Evolutionary conservation across 805 yeast genomes (phyloP).

Genomic region (Candida patagonica): DNA sequence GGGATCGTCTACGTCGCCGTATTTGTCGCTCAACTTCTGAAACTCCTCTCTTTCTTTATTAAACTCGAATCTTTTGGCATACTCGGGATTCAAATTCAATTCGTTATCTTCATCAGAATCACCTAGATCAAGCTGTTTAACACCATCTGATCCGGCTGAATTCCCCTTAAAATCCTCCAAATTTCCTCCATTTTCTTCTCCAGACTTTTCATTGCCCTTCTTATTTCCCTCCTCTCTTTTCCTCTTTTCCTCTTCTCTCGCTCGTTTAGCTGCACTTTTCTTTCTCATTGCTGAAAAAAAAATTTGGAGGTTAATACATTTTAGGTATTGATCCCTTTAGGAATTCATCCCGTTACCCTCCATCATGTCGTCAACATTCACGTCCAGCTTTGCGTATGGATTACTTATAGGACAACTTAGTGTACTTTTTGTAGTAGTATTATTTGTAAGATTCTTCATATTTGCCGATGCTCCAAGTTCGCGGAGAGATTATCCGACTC

Average conservation of each 20-base stretch:
- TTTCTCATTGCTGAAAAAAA: no score
- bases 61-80: slow-evolving; percentile 22
- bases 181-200: not conserved
- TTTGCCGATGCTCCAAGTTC: slow-evolving; percentile 30
- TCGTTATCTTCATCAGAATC: slow-evolving; percentile 17
- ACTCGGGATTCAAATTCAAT: slow-evolving; percentile 18
- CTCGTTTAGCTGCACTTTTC: no score
- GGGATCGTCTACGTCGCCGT: slow-evolving; percentile 24
- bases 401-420: slow-evolving; percentile 33
- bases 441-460: slow-evolving; percentile 33
- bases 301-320: no score
- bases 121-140: not conserved
- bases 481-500: slow-evolving; percentile 20
- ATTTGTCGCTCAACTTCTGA: slow-evolving; percentile 20
- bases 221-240: not conserved
- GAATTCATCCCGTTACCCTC: no score
- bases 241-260: not conserved
- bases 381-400: slow-evolving; percentile 27
- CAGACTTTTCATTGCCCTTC: not conserved
- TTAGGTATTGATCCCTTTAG: no score
- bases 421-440: slow-evolving; percentile 29
- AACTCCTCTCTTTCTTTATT: slow-evolving; percentile 27
- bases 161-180: not conserved
- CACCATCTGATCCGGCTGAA: not conserved
- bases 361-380: slow-evolving; percentile 2